Evolutionary conservation across 805 yeast genomes (phyloP), one percentile per base, ranked within the genome.

Genomic region (Lipomyces starkeyi): DNA sequence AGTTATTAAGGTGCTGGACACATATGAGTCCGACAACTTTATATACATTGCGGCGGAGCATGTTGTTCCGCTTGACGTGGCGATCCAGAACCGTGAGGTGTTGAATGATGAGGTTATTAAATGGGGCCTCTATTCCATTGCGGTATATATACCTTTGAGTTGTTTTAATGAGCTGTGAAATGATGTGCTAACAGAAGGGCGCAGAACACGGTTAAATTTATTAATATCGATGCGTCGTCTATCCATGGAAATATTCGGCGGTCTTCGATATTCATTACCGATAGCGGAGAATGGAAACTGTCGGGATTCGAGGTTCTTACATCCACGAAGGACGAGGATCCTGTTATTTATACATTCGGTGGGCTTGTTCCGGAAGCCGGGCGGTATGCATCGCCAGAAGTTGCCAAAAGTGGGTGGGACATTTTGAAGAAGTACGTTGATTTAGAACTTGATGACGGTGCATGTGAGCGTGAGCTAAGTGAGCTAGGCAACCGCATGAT

Each of bases 271-370:
- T 93, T 80, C 76, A 87, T 91, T 17, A 89, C 85, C 64, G 84
- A 82, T 37, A 75, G 82, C 17, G 97, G 97, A 14, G 96, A 90
- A 74, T 91, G 97, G 94, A 88, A 87, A 67, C 76, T 93, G 34
- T 90, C 90, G 67, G 97, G 97, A 0, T 87, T 93, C 74, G 98
- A 93, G 77, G 77, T 88, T 0, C 78, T 87, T 47, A 83, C 89
- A 1, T 84, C 81, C 64, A 76, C 84, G 56, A 80, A 84, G 3
- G 87, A 82, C 69, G 83, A 83, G 22, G 83, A 83, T 22, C 73
- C 76, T 4, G 78, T 70, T 5, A 65, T 69, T 6, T 69, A 71
- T 37, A 76, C 83, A 49, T 75, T 76, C 55, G 82, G 78, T 3
- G 72, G 76, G 14, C 70, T 75, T 14, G 69, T 78, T 35, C 81